Evolutionary conservation across 176 grass and related monocot genomes (phyloP), one percentile per base, ranked within the genome.

Genomic region (Puya raimondii): DNA sequence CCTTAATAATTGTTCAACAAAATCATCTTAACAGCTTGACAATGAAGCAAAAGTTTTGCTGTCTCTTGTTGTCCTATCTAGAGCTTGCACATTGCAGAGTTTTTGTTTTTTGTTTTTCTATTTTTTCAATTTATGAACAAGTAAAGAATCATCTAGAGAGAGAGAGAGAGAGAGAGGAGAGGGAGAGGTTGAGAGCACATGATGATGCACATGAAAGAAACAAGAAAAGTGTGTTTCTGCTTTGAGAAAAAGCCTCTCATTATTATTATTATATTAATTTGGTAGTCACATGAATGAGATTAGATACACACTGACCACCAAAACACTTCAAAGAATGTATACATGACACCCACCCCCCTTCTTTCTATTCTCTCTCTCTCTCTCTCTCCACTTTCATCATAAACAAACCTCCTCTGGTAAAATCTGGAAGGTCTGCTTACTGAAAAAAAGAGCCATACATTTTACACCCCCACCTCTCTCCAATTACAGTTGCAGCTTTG

Each of bases 381-480:
- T 33, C 29, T 33, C 33, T 42, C 33, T 42, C 33, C 33, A 42
- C 33, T 42, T 42, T 61, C n/a, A 61, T 10, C 56, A 21, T 18
- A 61, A 61, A 10, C 56, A 61, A 20, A 61, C 56, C 56, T 61
- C 56, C 56, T 61, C 21, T 10, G n/a, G 56, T 61, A 61, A 61
- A 61, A 61, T 61, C 33, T 42, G 6, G 17, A 20, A 61, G 56
- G 56, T 61, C 56, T 18, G 56, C 56, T 18, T 61, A 20, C 16
- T 61, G 56, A 61, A 61, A 20, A 20, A 61, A 61, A 20, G 10
- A 2, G 17, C 14, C n/a, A 9, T 17, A 16, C 53, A 3, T n/a
- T 57, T 57, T 13, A 26, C 25, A 26, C 25, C 25, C 33, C 33
- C 33, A 42, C 33, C 33, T 42, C 33, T 42, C 33, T 42, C 33